Percentiles rank a stretch among this genome's conserved stretches.
These are phyloP conservation scores for Penicillium waksmanii DNA, from an alignment of 495 filamentous ascomycete genomes.

Conservation along the genomic window DNA sequence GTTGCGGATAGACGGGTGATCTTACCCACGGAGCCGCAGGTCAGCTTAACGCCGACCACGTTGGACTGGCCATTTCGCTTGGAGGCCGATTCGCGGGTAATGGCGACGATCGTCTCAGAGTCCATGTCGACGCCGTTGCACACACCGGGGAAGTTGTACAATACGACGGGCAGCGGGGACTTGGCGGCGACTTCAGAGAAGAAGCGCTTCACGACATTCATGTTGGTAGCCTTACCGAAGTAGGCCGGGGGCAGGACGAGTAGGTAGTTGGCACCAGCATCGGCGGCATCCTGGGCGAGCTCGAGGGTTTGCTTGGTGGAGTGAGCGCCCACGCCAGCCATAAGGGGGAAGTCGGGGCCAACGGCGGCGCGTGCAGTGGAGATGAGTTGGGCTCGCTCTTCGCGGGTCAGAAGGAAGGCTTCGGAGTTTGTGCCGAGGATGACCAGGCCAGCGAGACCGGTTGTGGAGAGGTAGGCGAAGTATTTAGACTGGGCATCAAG, in stretches of 20 bases:
- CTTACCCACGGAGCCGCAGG: conserved; percentile 71
- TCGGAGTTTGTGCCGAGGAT: conserved; percentile 70
- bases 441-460: conserved; percentile 60
- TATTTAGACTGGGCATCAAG: conserved; percentile 53
- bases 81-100: conserved; percentile 48
- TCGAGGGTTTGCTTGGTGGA: conserved; percentile 66
- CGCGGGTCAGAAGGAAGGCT: conserved; percentile 64
- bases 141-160: conserved; percentile 75
- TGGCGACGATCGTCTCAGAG: conserved; percentile 59
- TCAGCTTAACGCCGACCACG: conserved; percentile 69
- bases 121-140: conserved; percentile 74
- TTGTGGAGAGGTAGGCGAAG: conserved; percentile 57
- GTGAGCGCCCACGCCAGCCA: conserved; percentile 67
- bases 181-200: conserved; percentile 59
- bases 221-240: conserved; percentile 63
- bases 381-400: conserved; percentile 59
- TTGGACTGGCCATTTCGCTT: conserved; percentile 53
- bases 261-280: conserved; percentile 61
- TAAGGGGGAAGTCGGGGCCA: conserved; percentile 56
- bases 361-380: conserved; percentile 55
- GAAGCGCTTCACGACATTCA: conserved; percentile 61
- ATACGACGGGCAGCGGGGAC: conserved; percentile 58
- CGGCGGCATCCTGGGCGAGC: conserved; percentile 58
- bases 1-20: conserved; percentile 59
- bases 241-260: conserved; percentile 67